Evolutionary conservation across 768 basidiomycete species (phyloP).

Genomic region (Kwoniella pini): DNA sequence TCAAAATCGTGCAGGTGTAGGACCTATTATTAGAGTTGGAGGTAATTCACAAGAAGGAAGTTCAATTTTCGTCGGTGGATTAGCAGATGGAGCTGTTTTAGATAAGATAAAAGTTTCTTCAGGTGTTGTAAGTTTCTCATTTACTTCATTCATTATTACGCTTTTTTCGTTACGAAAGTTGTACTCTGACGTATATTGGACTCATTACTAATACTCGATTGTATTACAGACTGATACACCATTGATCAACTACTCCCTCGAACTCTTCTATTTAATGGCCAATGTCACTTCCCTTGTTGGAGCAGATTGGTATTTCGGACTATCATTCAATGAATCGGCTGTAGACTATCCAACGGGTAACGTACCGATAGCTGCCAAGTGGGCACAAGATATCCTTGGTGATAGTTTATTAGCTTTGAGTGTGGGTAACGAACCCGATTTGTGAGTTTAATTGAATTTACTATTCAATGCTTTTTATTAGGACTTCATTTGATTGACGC

Average conservation of each 20-base stretch:
- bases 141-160: no score
- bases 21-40: conserved; percentile 68
- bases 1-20: conserved; percentile 64
- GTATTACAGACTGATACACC: conserved; percentile 46
- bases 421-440: conserved; percentile 77
- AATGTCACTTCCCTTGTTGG: conserved; percentile 65
- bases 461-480: no score
- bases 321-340: conserved; percentile 63
- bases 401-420: conserved; percentile 68
- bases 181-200: no score
- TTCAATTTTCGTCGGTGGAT: conserved; percentile 58
- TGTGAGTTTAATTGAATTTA: no score
- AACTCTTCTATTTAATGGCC: conserved; percentile 60
- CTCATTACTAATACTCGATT: no score
- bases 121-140: conserved; percentile 27
- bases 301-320: conserved; percentile 65
- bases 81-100: conserved; percentile 60
- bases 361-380: conserved; percentile 62
- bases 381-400: conserved; percentile 66
- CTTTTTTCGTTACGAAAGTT: no score
- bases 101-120: conserved; percentile 57
- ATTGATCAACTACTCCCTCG: conserved; percentile 51
- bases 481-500: no score
- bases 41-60: conserved; percentile 78
- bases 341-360: conserved; percentile 57